phyloP scores from a whole-genome alignment of 768 basidiomycete species.

The Lentinula lateritia region DNA sequence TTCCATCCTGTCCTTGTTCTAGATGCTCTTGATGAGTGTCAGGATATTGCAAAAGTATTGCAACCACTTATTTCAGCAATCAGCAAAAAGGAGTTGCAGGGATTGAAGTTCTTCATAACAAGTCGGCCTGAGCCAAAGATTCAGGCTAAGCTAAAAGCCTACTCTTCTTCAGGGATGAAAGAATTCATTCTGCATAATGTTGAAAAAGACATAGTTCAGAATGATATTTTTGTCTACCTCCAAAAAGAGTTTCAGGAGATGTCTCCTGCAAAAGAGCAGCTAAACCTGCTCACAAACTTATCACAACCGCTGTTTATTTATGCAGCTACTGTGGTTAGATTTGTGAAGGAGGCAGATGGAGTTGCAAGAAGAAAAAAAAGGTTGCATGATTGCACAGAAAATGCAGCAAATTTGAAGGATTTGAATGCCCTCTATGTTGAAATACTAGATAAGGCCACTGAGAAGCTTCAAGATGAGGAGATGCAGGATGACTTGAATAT shows the following conservation, averaged over 20 bases:
- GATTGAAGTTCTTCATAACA: background rate
- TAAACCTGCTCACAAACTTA: background rate
- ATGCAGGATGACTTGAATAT: background rate
- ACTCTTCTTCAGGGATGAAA: background rate
- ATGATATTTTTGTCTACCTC: background rate
- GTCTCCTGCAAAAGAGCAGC: background rate
- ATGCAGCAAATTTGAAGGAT: background rate
- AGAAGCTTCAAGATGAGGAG: background rate
- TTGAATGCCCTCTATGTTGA: background rate
- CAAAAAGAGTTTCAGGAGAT: background rate
- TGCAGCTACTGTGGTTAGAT: slow-evolving; percentile 2
- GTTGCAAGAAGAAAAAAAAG: background rate
- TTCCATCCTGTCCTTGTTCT: background rate
- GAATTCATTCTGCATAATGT: background rate
- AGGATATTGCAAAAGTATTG: background rate
- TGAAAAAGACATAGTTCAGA: background rate
- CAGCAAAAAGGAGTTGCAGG: background rate
- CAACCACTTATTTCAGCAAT: background rate
- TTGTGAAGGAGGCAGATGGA: background rate
- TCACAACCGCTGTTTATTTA: slow-evolving; percentile 1
- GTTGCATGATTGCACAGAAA: background rate
- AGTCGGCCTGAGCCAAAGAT: background rate
- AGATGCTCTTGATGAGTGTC: slow-evolving; percentile 5
- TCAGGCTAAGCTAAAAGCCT: background rate
- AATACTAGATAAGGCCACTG: background rate